phyloP scores from a whole-genome alignment of 2,329 filamentous ascomycete genomes.

The Whalleya microplaca region DNA sequence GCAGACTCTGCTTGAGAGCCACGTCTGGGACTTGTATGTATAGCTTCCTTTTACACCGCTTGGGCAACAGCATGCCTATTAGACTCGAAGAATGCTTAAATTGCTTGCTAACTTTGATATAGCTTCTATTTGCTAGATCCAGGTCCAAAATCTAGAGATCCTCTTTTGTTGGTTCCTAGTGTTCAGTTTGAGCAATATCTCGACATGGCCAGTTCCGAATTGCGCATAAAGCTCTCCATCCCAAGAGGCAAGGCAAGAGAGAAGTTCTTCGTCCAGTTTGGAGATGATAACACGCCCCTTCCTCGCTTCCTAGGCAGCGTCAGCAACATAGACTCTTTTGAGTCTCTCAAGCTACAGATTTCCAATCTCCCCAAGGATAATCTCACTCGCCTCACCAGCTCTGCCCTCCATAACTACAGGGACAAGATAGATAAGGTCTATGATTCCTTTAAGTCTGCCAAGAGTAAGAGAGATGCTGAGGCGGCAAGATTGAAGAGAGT shows the following conservation, averaged over 20 bases:
- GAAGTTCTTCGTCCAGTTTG: slow-evolving; percentile 67
- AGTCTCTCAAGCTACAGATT: slow-evolving; percentile 36
- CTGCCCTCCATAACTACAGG: slow-evolving; percentile 52
- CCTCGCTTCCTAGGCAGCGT: slow-evolving; percentile 71
- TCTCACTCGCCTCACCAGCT: slow-evolving; percentile 40
- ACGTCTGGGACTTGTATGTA: slow-evolving; percentile 78
- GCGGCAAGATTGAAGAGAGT: slow-evolving; percentile 52
- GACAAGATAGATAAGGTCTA: slow-evolving; percentile 57
- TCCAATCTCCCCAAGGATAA: slow-evolving; percentile 45
- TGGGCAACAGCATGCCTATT: neutral
- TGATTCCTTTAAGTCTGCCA: slow-evolving; percentile 49
- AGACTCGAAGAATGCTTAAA: neutral
- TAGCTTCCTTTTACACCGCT: neutral
- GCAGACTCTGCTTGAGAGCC: slow-evolving; percentile 57
- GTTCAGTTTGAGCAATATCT: slow-evolving; percentile 69
- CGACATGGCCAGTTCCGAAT: slow-evolving; percentile 63
- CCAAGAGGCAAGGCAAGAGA: slow-evolving; percentile 54
- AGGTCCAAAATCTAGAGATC: slow-evolving; percentile 47
- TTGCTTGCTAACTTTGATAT: neutral
- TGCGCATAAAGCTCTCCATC: slow-evolving; percentile 59
- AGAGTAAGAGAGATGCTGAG: slow-evolving; percentile 47
- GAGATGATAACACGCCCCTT: slow-evolving; percentile 59
- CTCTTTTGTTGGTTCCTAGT: slow-evolving; percentile 70
- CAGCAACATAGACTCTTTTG: slow-evolving; percentile 43
- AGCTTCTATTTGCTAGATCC: slow-evolving; percentile 72